These are phyloP conservation scores for Leishmania tropica DNA, from an alignment of 208 protist species.

Conservation along the genomic window DNA sequence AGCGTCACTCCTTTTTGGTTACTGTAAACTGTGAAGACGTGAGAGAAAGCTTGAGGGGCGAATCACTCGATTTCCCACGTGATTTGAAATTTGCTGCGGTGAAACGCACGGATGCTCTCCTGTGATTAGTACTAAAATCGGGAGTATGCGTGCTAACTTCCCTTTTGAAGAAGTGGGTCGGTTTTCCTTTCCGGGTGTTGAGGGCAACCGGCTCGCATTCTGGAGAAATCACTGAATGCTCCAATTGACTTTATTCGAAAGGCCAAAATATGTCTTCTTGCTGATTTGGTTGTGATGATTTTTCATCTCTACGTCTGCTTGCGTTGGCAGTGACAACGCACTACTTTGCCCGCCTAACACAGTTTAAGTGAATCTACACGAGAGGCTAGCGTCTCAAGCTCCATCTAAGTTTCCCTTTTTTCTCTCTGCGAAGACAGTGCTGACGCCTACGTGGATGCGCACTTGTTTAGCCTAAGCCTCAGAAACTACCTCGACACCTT, in stretches of 20 bases:
- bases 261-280: background rate
- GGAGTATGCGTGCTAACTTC: background rate
- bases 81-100: background rate
- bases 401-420: background rate
- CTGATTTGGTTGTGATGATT: background rate
- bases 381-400: background rate
- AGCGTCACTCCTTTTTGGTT: background rate
- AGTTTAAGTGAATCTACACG: background rate
- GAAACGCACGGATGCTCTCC: background rate
- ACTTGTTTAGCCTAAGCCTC: background rate
- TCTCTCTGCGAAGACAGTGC: background rate
- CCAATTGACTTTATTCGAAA: background rate
- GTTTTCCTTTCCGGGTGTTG: background rate
- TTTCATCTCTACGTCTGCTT: background rate
- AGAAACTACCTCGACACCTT: background rate
- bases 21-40: background rate
- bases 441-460: too few species aligned
- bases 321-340: background rate
- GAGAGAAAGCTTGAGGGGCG: background rate
- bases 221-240: too few species aligned
- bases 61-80: background rate
- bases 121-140: background rate
- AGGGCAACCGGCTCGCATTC: background rate
- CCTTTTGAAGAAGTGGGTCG: too few species aligned
- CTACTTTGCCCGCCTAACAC: background rate